phyloP scores from a whole-genome alignment of 805 yeast species.

The Candida golubevii region DNA sequence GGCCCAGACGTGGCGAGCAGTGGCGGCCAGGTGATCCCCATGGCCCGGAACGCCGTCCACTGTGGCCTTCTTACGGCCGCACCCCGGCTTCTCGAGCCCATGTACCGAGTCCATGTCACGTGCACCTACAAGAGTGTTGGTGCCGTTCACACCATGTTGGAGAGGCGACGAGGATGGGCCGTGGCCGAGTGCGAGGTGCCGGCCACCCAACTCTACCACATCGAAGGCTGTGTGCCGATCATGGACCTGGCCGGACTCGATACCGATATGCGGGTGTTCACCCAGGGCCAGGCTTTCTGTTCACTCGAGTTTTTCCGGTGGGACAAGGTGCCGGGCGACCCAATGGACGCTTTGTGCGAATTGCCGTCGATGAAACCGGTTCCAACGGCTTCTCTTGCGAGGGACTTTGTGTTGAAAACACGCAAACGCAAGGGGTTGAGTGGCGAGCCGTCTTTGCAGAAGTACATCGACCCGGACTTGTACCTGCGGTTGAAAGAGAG shows the following conservation, averaged over 20 bases:
- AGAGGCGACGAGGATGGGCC: slow-evolving; percentile 64
- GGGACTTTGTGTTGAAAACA: slow-evolving; percentile 88
- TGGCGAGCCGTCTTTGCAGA: slow-evolving; percentile 56
- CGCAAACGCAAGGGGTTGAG: slow-evolving; percentile 82
- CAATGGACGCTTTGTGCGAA: slow-evolving; percentile 60
- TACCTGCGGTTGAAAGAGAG: slow-evolving; percentile 48
- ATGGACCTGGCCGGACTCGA: slow-evolving; percentile 89
- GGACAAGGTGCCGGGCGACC: slow-evolving; percentile 87
- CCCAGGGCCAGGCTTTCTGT: slow-evolving; percentile 76
- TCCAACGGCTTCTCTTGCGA: slow-evolving; percentile 60
- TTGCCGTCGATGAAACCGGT: slow-evolving; percentile 77
- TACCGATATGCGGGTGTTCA: slow-evolving; percentile 72
- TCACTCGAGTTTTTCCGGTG: slow-evolving; percentile 64
- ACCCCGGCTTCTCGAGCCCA: slow-evolving; percentile 81
- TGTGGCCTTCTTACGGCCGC: slow-evolving; percentile 72
- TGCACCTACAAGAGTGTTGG: slow-evolving; percentile 48
- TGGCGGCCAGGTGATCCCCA: slow-evolving; percentile 73
- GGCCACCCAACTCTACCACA: slow-evolving; percentile 64
- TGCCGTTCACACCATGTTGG: slow-evolving; percentile 47
- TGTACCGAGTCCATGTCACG: slow-evolving; percentile 55
- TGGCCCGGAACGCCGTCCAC: slow-evolving; percentile 80
- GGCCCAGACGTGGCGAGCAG: slow-evolving; percentile 47
- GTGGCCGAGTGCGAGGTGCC: slow-evolving; percentile 50
- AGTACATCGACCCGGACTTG: slow-evolving; percentile 62
- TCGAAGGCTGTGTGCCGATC: slow-evolving; percentile 72